phyloP scores from a whole-genome alignment of 2,329 filamentous ascomycete species.

The Immersiporthe knoxdaviesiana region DNA sequence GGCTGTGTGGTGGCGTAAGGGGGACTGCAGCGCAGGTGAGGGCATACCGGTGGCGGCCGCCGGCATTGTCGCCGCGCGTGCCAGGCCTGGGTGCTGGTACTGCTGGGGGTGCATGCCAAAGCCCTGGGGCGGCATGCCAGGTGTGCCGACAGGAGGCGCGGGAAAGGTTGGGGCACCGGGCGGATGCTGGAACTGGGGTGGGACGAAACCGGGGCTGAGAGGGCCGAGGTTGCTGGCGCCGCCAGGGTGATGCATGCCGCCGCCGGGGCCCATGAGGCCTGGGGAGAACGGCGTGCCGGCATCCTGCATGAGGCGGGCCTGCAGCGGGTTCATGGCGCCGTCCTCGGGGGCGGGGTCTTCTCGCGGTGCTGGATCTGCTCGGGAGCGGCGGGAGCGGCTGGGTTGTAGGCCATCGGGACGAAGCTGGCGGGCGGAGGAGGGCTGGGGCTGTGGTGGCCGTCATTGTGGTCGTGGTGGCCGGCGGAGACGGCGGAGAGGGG shows the following conservation, averaged over 20 bases:
- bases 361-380: slow-evolving; percentile 74
- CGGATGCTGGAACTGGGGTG: slow-evolving; percentile 42
- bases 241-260: slow-evolving; percentile 32
- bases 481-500: slow-evolving; percentile 43
- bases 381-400: slow-evolving; percentile 74
- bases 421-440: slow-evolving; percentile 48
- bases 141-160: slow-evolving; percentile 44
- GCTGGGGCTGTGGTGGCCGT: slow-evolving; percentile 39
- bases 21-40: slow-evolving; percentile 46
- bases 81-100: slow-evolving; percentile 48
- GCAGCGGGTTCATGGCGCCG: slow-evolving; percentile 60
- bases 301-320: slow-evolving; percentile 61
- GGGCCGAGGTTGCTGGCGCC: slow-evolving; percentile 43
- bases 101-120: slow-evolving; percentile 40
- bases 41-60: slow-evolving; percentile 45
- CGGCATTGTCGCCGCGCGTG: slow-evolving; percentile 56
- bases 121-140: slow-evolving; percentile 48
- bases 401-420: slow-evolving; percentile 74
- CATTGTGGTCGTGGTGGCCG: slow-evolving; percentile 38
- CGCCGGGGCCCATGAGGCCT: slow-evolving; percentile 41
- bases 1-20: slow-evolving; percentile 45
- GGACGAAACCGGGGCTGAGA: slow-evolving; percentile 44
- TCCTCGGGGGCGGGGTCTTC: slow-evolving; percentile 81
- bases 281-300: slow-evolving; percentile 56
- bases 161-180: slow-evolving; percentile 45